A percentile compares a stretch with the other conserved stretches of the same genome.
These are phyloP conservation scores for Trichophyton verrucosum DNA, from an alignment of 2,329 filamentous ascomycete genomes.

Conservation along the genomic window DNA sequence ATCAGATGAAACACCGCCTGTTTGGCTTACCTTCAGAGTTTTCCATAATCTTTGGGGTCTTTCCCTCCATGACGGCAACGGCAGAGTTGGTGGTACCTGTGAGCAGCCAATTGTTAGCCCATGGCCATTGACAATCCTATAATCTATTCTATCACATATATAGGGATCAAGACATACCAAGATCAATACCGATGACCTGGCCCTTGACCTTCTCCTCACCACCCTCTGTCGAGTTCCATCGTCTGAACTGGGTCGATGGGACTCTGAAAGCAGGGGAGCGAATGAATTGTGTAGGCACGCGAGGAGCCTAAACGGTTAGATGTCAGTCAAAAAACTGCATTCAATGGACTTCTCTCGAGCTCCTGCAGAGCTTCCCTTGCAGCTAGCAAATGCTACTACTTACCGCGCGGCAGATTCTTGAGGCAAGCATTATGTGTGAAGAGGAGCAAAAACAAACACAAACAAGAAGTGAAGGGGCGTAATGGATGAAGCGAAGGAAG, in stretches of 20 bases:
- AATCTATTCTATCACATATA: background rate
- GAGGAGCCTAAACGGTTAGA: slow-evolving; percentile 51
- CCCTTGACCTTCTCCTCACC: slow-evolving; percentile 76
- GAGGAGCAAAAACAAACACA: slow-evolving; percentile 18
- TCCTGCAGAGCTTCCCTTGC: slow-evolving; percentile 2
- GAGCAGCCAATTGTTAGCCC: background rate
- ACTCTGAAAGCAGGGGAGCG: slow-evolving; percentile 58
- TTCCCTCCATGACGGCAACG: slow-evolving; percentile 95
- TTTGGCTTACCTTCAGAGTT: slow-evolving; percentile 68
- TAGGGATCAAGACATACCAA: slow-evolving; percentile 50
- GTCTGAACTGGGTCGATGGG: slow-evolving; percentile 58
- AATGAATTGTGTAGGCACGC: slow-evolving; percentile 56
- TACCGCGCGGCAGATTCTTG: slow-evolving; percentile 63
- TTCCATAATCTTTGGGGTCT: slow-evolving; percentile 89
- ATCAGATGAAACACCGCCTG: too few species aligned
- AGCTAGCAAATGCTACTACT: slow-evolving; percentile 26
- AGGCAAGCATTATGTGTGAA: slow-evolving; percentile 54
- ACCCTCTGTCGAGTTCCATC: slow-evolving; percentile 41
- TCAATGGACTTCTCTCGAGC: background rate
- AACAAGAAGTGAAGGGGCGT: slow-evolving; percentile 22
- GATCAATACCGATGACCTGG: slow-evolving; percentile 93
- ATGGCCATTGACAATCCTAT: background rate
- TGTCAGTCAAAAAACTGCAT: background rate
- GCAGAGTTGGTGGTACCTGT: slow-evolving; percentile 89
- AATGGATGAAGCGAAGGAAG: slow-evolving; percentile 16